Percentiles rank a stretch among this genome's conserved stretches.
phyloP scores from a whole-genome alignment of 495 filamentous ascomycete genomes.

The Jackrogersella minutella region DNA sequence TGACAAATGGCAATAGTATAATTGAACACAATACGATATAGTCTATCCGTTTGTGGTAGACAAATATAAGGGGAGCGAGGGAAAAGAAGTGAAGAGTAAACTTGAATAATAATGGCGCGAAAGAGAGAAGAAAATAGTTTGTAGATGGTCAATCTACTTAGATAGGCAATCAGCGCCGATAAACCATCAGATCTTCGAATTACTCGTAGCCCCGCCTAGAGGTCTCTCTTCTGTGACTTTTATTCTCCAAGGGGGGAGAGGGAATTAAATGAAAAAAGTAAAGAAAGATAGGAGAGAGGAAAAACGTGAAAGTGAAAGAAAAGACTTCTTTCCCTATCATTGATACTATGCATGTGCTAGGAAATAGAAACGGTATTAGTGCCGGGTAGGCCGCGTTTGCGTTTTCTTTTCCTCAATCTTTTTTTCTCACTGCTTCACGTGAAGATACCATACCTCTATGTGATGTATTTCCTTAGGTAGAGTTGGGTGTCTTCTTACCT shows the following conservation, averaged over 20 bases:
- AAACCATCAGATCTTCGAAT: constrained; percentile 31
- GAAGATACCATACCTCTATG: constrained; percentile 9
- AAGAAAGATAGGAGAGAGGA: constrained; percentile 25
- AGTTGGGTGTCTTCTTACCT: no score
- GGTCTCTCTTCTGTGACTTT: background rate
- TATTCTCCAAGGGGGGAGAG: constrained; percentile 7
- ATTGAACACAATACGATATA: constrained; percentile 24
- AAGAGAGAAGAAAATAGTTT: constrained; percentile 9
- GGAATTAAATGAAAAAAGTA: constrained; percentile 31
- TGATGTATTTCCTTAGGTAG: background rate
- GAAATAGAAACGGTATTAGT: constrained; percentile 35
- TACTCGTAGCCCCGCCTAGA: background rate
- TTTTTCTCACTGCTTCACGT: constrained; percentile 26
- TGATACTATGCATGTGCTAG: constrained; percentile 32
- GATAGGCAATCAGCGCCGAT: constrained; percentile 36
- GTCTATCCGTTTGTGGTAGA: constrained; percentile 15
- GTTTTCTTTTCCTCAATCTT: constrained; percentile 9
- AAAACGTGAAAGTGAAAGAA: constrained; percentile 21
- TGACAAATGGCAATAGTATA: constrained; percentile 3
- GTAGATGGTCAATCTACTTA: constrained; percentile 24
- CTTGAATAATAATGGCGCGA: constrained; percentile 19
- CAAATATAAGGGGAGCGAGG: background rate
- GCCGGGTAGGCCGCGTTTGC: constrained; percentile 35
- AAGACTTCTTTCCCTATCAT: constrained; percentile 30
- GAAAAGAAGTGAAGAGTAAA: background rate